phyloP scores from a whole-genome alignment of 1,284 basidiomycete genomes.

The Sanghuangporus sanghuang region DNA sequence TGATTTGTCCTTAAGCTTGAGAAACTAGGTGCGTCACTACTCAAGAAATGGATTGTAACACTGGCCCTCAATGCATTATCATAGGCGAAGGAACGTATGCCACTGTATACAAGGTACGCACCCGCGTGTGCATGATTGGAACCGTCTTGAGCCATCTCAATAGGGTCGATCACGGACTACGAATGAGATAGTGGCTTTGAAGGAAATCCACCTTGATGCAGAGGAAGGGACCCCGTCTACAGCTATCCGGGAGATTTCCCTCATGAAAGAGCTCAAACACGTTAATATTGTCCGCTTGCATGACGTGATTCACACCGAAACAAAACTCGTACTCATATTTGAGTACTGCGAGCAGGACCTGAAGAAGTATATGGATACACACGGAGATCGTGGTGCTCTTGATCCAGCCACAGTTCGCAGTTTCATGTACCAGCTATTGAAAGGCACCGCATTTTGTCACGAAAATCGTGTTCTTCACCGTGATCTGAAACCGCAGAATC shows the following conservation, averaged over 20 bases:
- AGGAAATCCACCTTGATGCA: slow-evolving; percentile 94
- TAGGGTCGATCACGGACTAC: slow-evolving; percentile 83
- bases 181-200: slow-evolving; percentile 86
- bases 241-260: slow-evolving; percentile 91
- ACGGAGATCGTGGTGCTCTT: slow-evolving; percentile 93
- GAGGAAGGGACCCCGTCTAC: slow-evolving; percentile 95
- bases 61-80: neutral
- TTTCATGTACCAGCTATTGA: slow-evolving; percentile 97
- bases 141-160: slow-evolving; percentile 13
- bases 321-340: slow-evolving; percentile 97
- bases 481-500: slow-evolving; percentile 96
- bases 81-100: slow-evolving; percentile 83
- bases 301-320: slow-evolving; percentile 98
- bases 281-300: slow-evolving; percentile 94
- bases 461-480: slow-evolving; percentile 97
- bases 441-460: slow-evolving; percentile 98
- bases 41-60: neutral
- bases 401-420: slow-evolving; percentile 91
- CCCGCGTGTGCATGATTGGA: neutral
- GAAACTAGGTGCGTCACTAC: slow-evolving; percentile 59
- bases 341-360: slow-evolving; percentile 98
- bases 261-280: slow-evolving; percentile 97
- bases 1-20: slow-evolving; percentile 51
- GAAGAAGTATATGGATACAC: slow-evolving; percentile 99
- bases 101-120: slow-evolving; percentile 81